Evolutionary conservation across 2,329 filamentous ascomycete genomes (phyloP), one percentile per base, ranked within the genome.

Genomic region (Ophiosphaerella korrae): DNA sequence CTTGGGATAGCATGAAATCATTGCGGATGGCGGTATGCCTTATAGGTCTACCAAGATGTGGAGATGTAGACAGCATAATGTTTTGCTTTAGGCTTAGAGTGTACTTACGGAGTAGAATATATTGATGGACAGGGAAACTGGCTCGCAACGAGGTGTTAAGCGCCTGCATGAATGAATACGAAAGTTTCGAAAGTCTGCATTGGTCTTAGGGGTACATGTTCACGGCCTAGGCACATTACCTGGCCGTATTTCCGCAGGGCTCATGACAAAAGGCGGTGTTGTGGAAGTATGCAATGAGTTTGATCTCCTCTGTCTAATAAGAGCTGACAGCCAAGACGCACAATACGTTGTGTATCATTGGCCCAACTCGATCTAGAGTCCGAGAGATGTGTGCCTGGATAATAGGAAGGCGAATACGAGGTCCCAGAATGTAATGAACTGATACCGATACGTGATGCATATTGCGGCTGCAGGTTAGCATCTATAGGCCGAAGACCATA

Each of bases 121-220:
- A 55, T 55, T 55, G 32, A 21, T 0, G 33, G 2, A 26, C 38
- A 5, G 23, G 32, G 29, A 35, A 23, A 21, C 8, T 37, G 24
- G 34, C 32, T 33, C 34, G 8, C 8, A 13, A 29, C 43, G 14
- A 41, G 31, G 5, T 7, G 26, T 42, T 36, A 35, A 45, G 26
- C 45, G 7, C 39, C 16, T n/a, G 8, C 7, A 44, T 60, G 62
- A 32, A 65, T 62, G 53, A 62, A 67, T 56, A 64, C 57, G 60
- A 48, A 54, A 9, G 26, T 23, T 16, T 23, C 26, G 26, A 42
- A 32, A 45, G 14, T 21, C 34, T 21, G 52, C 36, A 50, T 50
- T 36, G 35, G 18, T 29, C 51, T 40, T 31, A 48, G 35, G 35
- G 53, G 46, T 52, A 42, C 33, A n/a, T 36, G 23, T 35, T 45